Evolutionary conservation across 2,329 filamentous ascomycete species (phyloP), one percentile per base, ranked within the genome.

Genomic region (Aureobasidium sp.): DNA sequence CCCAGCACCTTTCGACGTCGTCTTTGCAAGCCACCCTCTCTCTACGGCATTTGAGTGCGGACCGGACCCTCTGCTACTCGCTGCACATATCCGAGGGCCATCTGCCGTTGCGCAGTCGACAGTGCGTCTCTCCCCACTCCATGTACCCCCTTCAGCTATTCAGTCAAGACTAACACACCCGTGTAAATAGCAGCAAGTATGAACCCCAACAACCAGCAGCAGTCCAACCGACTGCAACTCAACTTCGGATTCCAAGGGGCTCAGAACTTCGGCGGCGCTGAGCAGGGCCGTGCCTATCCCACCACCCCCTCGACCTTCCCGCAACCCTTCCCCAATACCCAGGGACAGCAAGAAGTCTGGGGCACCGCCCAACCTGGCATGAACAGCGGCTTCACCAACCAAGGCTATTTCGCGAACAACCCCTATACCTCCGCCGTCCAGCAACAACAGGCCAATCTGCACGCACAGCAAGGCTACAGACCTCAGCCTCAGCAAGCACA

Each of bases 231-330:
- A 63, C 75, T 80, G 64, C 78, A 81, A 66, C 76, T 81, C 66
- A 80, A 80, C 73, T 78, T 78, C 70, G 72, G 69, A 64, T 72
- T 74, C 63, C 71, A 72, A 61, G 71, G 75, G 67, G 72, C 76
- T 64, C 69, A 70, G 63, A 76, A 77, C 66, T 76, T 77, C 62
- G 72, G 21, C 21, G 21, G 72, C 62, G 73, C 73, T 62, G 74
- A 76, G 63, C 69, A 72, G 66, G 78, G 77, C 61, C 76, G 78
- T 64, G 76, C 76, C 62, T 81, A 78, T 70, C 79, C 79, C 59
- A 81, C 93, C 59, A 97, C 93, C 10, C 93, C 93, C 58, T 97
- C 93, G 66, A 96, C 92, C 63, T 97, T 97, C 72, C 93, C 93
- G 13, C 93, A 97, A 77, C 92, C 92, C 64, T 86, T 85, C 70